These are phyloP conservation scores for Mycena vitilis DNA, from an alignment of 768 basidiomycete species.

Conservation along the genomic window DNA sequence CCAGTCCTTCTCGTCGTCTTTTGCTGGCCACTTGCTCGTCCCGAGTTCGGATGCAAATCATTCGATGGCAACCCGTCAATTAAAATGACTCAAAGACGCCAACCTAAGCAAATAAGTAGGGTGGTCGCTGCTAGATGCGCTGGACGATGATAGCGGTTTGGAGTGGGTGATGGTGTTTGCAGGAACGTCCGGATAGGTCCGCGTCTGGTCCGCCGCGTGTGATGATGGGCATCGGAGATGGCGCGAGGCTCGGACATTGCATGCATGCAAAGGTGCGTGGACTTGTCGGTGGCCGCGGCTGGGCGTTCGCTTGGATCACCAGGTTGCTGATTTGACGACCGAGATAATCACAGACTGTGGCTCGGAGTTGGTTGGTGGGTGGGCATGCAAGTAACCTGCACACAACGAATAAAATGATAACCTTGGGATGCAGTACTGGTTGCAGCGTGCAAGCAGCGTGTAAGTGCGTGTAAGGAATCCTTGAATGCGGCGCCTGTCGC, in stretches of 20 bases:
- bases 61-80: too few species aligned
- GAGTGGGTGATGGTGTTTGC: not conserved
- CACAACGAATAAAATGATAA: too few species aligned
- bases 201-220: not conserved
- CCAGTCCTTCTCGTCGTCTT: not conserved
- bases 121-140: not conserved
- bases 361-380: too few species aligned
- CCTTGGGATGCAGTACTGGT: too few species aligned
- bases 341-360: not conserved
- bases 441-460: too few species aligned
- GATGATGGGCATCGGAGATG: not conserved
- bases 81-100: too few species aligned
- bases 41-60: not conserved
- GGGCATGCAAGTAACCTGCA: too few species aligned
- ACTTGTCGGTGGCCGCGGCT: not conserved
- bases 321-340: not conserved
- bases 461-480: too few species aligned
- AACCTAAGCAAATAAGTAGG: not conserved
- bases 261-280: not conserved
- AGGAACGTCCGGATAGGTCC: not conserved
- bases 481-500: not conserved
- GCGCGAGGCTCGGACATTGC: not conserved
- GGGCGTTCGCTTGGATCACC: constrained; percentile 4
- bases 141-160: not conserved
- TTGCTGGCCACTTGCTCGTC: not conserved